Evolutionary conservation across 208 protist species (phyloP).

Genomic region (Acanthamoeba triangularis): DNA sequence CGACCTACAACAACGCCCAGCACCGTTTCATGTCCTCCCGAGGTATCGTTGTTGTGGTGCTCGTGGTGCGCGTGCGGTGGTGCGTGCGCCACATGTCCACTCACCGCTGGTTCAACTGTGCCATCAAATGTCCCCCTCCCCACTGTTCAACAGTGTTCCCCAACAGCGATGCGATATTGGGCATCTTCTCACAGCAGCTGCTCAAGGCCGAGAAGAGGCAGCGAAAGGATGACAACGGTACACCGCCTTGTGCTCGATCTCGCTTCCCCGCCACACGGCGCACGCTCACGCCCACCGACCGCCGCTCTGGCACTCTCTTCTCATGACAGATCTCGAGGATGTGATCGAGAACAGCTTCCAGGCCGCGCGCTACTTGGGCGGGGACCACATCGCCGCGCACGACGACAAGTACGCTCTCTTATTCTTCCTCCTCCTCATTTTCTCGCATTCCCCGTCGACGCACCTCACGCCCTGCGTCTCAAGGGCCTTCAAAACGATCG

Average conservation of each 20-base stretch:
- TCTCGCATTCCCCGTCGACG: neutral
- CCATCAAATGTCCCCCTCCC: no score
- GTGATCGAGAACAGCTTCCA: conserved; percentile 47
- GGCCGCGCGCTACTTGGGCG: conserved; percentile 1
- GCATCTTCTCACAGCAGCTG: conserved; percentile 19
- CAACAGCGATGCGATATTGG: conserved; percentile 25
- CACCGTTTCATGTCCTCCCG: conserved; percentile 31
- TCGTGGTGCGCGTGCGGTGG: no score
- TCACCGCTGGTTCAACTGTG: neutral
- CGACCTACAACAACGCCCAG: conserved; percentile 40
- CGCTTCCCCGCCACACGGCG: neutral
- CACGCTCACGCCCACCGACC: neutral
- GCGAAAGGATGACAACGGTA: neutral
- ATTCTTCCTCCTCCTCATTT: no score
- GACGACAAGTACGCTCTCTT: conserved; percentile 4
- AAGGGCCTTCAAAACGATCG: conserved; percentile 40
- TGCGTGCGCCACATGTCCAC: neutral
- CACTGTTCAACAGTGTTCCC: neutral
- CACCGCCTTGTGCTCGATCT: neutral
- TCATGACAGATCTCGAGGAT: neutral
- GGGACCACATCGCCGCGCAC: conserved; percentile 19
- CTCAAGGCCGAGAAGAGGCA: conserved; percentile 28
- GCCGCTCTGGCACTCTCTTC: no score
- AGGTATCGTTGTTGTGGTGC: neutral
- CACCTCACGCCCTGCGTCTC: neutral